These are phyloP conservation scores for Pyrenophora graminea DNA, from an alignment of 2,329 filamentous ascomycete species.

Conservation along the genomic window DNA sequence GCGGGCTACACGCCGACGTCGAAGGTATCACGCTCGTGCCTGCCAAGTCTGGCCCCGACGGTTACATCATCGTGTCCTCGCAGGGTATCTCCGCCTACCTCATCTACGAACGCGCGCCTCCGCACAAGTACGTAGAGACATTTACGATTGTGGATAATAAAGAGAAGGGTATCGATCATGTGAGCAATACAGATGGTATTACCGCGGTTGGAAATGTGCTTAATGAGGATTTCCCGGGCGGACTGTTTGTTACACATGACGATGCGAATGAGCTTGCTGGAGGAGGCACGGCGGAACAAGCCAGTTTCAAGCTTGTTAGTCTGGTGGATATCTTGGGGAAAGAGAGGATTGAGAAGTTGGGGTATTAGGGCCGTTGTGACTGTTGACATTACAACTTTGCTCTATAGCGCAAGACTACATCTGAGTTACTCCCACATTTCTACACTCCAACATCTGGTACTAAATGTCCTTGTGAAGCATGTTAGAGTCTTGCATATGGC, in stretches of 20 bases:
- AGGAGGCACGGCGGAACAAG: slow-evolving; percentile 53
- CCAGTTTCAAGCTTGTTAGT: slow-evolving; percentile 56
- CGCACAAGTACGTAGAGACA: slow-evolving; percentile 56
- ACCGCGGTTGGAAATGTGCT: slow-evolving; percentile 53
- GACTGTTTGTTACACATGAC: slow-evolving; percentile 58
- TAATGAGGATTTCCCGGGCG: slow-evolving; percentile 44
- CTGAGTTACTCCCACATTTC: not conserved
- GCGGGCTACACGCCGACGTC: slow-evolving; percentile 56
- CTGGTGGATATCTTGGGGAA: slow-evolving; percentile 34
- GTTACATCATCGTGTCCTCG: slow-evolving; percentile 58
- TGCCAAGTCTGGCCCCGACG: slow-evolving; percentile 50
- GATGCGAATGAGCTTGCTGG: slow-evolving; percentile 57
- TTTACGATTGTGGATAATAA: slow-evolving; percentile 54
- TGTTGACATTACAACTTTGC: not conserved
- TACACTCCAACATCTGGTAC: not conserved
- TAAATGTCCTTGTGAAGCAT: no score
- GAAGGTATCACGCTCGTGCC: slow-evolving; percentile 59
- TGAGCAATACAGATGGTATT: slow-evolving; percentile 60
- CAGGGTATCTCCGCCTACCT: slow-evolving; percentile 60
- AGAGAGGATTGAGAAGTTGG: slow-evolving; percentile 24
- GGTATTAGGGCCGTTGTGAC: slow-evolving; percentile 17
- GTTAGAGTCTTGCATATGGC: no score
- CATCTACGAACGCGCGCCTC: slow-evolving; percentile 55
- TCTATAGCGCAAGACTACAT: no score
- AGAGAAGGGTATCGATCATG: slow-evolving; percentile 53